Evolutionary conservation across 805 yeast genomes (phyloP), one percentile per base, ranked within the genome.

Genomic region (Wickerhamiella azyma): DNA sequence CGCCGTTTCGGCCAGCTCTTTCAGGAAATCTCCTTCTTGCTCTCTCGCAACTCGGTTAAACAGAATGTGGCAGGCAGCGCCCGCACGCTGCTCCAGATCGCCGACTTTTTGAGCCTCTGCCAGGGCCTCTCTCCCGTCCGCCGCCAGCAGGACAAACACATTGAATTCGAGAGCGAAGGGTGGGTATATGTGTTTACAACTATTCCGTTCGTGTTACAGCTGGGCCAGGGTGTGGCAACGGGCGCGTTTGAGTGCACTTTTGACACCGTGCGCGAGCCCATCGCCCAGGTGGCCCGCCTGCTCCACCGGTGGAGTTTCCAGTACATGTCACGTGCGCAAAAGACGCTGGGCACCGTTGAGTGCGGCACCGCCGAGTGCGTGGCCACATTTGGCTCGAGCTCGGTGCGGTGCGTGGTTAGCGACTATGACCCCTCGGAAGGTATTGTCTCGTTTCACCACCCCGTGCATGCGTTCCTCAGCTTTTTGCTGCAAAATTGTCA

Each of bases 131-230:
- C 92, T 1, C 78, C 82, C 0, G 65, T 85, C 55, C 73, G 70
- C 50, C 70, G 97, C 49, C 95, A 85, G 56, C 75, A 77, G 3
- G 68, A 72, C 5, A 79, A 76, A 49, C 98, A 89, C 60, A 86
- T 89, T 9, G 96, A 88, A 58, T 92, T 82, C 59, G 98, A 89
- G 58, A 79, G 78, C 39, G 84, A 83, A 28, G 89, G 84, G 43
- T 92, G 88, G 69, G 73, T 80, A 1, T 72, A 77, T 2, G 80
- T 71, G 55, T 81, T 81, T 59, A 81, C 80, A 50, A 76, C 81
- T 1, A 61, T 79, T 48, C 79, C 83, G 45, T 82, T 78, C 3
- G 70, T 84, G 0, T 71, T 80, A 9, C 80, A 81, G 47, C 58
- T 67, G 1, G 64, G 65, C 4, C 52, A 59, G 8, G 52, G 55